A percentile compares a stretch with the other conserved stretches of the same genome.
Conservation (phyloP, 2,329 filamentous ascomycete genomes). For the Penicillium sp. region DNA sequence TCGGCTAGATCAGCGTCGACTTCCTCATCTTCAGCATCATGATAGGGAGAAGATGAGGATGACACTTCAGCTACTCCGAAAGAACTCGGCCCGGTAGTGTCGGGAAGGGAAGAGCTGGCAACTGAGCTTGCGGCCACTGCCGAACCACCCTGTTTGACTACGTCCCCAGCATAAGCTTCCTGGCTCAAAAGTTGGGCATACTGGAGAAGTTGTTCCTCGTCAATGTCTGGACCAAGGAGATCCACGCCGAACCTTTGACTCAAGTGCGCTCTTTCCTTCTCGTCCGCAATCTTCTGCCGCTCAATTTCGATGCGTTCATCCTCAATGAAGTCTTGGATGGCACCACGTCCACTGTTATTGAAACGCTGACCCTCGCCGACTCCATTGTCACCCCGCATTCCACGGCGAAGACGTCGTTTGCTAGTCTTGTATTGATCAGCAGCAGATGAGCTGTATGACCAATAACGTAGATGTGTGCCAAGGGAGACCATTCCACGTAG, state of each 20-base stretch:
- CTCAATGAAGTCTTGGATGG: constrained; percentile 75
- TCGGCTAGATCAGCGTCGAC: constrained; percentile 58
- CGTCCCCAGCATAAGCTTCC: constrained; percentile 52
- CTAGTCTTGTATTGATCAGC: constrained; percentile 68
- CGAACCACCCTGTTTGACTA: constrained; percentile 42
- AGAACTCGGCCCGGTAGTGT: constrained; percentile 34
- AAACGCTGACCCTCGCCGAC: constrained; percentile 53
- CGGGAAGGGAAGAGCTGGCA: constrained; percentile 36
- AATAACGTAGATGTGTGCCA: constrained; percentile 82
- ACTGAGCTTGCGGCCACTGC: constrained; percentile 37
- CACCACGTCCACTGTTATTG: constrained; percentile 60
- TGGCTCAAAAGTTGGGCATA: constrained; percentile 61
- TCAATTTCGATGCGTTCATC: constrained; percentile 80
- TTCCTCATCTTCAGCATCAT: constrained; percentile 45
- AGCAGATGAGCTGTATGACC: constrained; percentile 82
- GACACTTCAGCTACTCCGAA: constrained; percentile 30
- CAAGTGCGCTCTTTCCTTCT: constrained; percentile 65
- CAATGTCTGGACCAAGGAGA: constrained; percentile 55
- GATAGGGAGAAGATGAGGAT: constrained; percentile 35
- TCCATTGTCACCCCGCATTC: constrained; percentile 59
- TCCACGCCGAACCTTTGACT: constrained; percentile 80
- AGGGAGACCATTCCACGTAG: constrained; percentile 83
- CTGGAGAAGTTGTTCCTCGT: constrained; percentile 59
- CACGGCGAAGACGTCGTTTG: constrained; percentile 72
- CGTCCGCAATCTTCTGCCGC: constrained; percentile 62